Evolutionary conservation across 257 asterid species (phyloP), one percentile per base, ranked within the genome.

Genomic region (Solanum chmielewskii): DNA sequence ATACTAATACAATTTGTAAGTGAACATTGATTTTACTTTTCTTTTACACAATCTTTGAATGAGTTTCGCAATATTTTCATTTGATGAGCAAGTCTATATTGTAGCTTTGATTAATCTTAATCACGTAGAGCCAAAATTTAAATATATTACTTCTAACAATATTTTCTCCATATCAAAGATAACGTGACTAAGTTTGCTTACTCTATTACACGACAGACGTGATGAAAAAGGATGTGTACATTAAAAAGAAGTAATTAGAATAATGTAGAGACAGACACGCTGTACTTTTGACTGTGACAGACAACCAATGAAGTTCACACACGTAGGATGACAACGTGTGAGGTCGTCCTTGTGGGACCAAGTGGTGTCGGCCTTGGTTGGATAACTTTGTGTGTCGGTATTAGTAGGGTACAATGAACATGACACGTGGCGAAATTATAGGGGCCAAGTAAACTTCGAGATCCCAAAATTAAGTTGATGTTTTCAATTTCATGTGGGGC

Each of bases 341-440:
- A 3, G 35, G 69, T 10, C 76, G 88, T 70, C 76, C 83, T 60
- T 62, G 89, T 77, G 90, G 93, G 94, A 10, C 91, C 92, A 11
- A 21, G 2, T 44, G 6, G 11, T 87, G 98, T 95, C 95, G 97
- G 96, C 93, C 90, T 84, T 47, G 93, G 90, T 88, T 87, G 81
- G 74, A 84, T 85, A 75, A 52, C n/a, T 52, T 16, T 52, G 62
- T 52, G 89, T 37, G 83, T 14, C 45, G 81, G 82, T 25, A 89
- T 86, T 90, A 86, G 90, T 83, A 88, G 49, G 16, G 35, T 80
- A 59, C 35, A 31, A 6, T 33, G 73, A 69, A 44, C 11, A 23
- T 20, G 83, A 70, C 92, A 90, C 91, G 92, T 93, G 95, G 89
- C 91, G 9, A 8, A 2, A 2, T 2, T 2, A 13, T 59, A 85